Evolutionary conservation across 2,329 filamentous ascomycete genomes (phyloP).

Genomic region (Penicillium sp.): DNA sequence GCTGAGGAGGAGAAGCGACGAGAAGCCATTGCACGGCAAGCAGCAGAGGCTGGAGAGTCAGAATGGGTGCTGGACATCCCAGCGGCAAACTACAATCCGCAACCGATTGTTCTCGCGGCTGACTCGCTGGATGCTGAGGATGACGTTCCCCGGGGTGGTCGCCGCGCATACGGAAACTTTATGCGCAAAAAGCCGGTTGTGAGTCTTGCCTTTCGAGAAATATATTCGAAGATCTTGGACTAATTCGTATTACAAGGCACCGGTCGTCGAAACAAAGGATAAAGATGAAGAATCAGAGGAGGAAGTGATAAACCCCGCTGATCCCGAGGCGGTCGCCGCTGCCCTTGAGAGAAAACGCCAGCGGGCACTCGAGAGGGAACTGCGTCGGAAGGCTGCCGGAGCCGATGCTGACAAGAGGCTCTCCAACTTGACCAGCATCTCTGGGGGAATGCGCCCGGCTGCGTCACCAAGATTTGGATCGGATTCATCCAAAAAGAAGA

Average conservation of each 20-base stretch:
- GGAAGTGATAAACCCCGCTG: conserved; percentile 10
- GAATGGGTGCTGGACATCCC: conserved; percentile 47
- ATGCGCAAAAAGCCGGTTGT: conserved; percentile 36
- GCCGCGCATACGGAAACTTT: conserved; percentile 43
- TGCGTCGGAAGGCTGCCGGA: conserved; percentile 13
- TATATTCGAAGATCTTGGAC: conserved; percentile 3
- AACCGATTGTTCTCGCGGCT: conserved; percentile 35
- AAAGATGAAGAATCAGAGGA: conserved; percentile 19
- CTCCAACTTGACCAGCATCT: conserved; percentile 34
- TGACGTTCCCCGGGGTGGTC: conserved; percentile 34
- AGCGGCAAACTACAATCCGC: conserved; percentile 20
- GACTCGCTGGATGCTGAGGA: conserved; percentile 39
- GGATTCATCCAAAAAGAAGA: conserved; percentile 13
- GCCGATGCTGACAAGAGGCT: conserved; percentile 17
- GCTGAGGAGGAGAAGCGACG: conserved; percentile 46
- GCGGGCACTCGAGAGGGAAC: conserved; percentile 12
- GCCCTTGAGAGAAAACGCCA: conserved; percentile 18
- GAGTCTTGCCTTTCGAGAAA: conserved; percentile 16
- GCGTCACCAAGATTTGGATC: neutral
- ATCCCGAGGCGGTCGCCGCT: conserved; percentile 18
- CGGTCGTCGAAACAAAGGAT: neutral
- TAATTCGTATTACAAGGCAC: conserved; percentile 1
- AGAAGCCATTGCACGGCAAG: conserved; percentile 43
- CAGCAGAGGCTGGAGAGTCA: conserved; percentile 47
- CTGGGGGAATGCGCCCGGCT: conserved; percentile 28